Evolutionary conservation across 345 rosid genomes (phyloP), one percentile per base, ranked within the genome.

Genomic region (Raphanus sativus): DNA sequence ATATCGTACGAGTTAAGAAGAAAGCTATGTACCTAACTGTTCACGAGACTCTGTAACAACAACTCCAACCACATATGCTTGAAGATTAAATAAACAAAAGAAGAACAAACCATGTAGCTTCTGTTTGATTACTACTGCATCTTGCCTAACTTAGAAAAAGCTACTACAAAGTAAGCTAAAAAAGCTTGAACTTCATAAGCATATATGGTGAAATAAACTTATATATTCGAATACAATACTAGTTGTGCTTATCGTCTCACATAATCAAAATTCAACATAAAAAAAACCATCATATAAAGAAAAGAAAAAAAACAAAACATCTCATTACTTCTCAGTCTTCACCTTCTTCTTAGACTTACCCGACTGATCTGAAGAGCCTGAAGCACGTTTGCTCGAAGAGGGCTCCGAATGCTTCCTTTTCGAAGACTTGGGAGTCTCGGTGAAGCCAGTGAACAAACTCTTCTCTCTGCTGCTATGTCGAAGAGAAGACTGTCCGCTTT

Each of bases 21-120:
- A 91, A 89, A 85, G 90, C 91, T 40, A 59, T 80, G 59, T 86
- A 69, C 48, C 48, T 40, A 40, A 40, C 13, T 77, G 77, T 65
- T 86, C 88, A 70, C 81, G 81, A 13, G 66, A 54, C 75, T 28
- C 92, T 1, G 86, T 61, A 67, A 84, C 81, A 56, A 45, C 90
- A 50, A 77, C 70, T 50, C 36, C 78, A 81, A 80, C 66, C 65
- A 11, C 70, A 50, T 76, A 78, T 62, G 76, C 45, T 75, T 75
- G 73, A 62, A 77, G 65, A 62, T 69, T 21, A 62, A 15, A 77
- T 36, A 62, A 69, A 29, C 52, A 15, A 71, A 63, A 15, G 4
- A 62, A 77, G 16, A 63, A 36, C 13, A 70, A 48, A 15, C 26
- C 63, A 48, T 50, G 33, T n/a, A 62, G 40, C 28, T 13, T 16